phyloP scores from a whole-genome alignment of 768 basidiomycete species.

The Clavaria fumosa region DNA sequence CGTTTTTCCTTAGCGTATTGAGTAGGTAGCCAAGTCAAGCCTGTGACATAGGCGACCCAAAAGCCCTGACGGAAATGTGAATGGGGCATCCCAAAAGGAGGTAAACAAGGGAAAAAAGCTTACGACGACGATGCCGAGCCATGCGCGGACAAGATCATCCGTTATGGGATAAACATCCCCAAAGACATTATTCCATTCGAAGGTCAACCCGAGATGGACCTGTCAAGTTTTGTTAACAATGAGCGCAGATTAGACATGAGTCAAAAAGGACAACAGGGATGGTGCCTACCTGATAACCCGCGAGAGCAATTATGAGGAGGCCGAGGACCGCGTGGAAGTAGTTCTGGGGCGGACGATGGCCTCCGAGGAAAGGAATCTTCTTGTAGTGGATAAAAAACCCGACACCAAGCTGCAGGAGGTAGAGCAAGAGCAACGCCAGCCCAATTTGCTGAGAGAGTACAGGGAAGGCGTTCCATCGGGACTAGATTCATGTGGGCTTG shows the following conservation, averaged over 20 bases:
- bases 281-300: constrained; percentile 31
- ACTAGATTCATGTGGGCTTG: background rate
- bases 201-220: constrained; percentile 35
- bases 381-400: constrained; percentile 38
- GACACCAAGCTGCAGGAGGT: constrained; percentile 31
- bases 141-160: constrained; percentile 26
- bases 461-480: no score
- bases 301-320: constrained; percentile 35
- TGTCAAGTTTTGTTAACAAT: no score
- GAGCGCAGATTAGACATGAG: constrained; percentile 6
- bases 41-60: constrained; percentile 29
- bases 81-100: constrained; percentile 1
- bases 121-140: constrained; percentile 30
- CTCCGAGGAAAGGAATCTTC: constrained; percentile 25
- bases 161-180: constrained; percentile 24
- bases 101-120: constrained; percentile 9
- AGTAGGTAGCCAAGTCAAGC: constrained; percentile 28
- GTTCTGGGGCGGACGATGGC: constrained; percentile 33
- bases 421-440: constrained; percentile 36
- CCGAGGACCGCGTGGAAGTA: constrained; percentile 42
- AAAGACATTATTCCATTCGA: constrained; percentile 25
- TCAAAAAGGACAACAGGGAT: constrained; percentile 2
- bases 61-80: constrained; percentile 22
- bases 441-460: constrained; percentile 29
- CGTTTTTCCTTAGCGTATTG: constrained; percentile 28